Evolutionary conservation across 2,329 filamentous ascomycete species (phyloP), one percentile per base, ranked within the genome.

Genomic region (Pseudocercospora ulei): DNA sequence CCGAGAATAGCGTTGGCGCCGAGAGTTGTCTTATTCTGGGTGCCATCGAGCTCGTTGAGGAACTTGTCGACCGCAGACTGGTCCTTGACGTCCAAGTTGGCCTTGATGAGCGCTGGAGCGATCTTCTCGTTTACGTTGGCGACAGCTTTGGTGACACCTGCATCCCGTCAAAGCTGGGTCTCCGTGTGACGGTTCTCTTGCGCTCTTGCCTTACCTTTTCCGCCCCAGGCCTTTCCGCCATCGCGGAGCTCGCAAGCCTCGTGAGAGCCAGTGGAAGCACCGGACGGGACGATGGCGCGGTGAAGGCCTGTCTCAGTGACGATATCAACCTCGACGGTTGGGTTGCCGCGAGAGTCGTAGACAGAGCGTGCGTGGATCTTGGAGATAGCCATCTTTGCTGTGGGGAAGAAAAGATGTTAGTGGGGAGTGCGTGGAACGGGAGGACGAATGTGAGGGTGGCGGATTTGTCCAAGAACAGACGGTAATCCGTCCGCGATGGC

Each of bases 341-440:
- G 90, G 80, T 98, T 98, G 65, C 77, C 77, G 56, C 90, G 88
- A 66, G 90, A 96, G 77, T 98, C 90, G 78, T 71, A 98, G 73
- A 98, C 86, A 62, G 81, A 87, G 64, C 90, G 68, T 50, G 67
- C 66, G 65, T 71, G 67, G 58, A 71, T 70, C 63, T 70, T 70
- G 54, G 62, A 63, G 61, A 70, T 70, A 54, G 82, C 72, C 90
- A 98, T 98, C 55, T 63, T 87, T 68, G 43, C 39, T 44, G 40
- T 14, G 22, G 33, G 8, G n/a, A n/a, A 17, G n/a, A n/a, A 17
- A 11, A 17, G 9, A 27, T 20, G 20, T 24, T 11, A 27, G 34
- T 27, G 3, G 12, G 34, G 19, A 4, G 9, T 35, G 20, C 19
- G 13, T 9, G n/a, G n/a, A n/a, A n/a, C n/a, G n/a, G n/a, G n/a